phyloP scores from a whole-genome alignment of 768 basidiomycete genomes.

The Phanerochaete sordida region DNA sequence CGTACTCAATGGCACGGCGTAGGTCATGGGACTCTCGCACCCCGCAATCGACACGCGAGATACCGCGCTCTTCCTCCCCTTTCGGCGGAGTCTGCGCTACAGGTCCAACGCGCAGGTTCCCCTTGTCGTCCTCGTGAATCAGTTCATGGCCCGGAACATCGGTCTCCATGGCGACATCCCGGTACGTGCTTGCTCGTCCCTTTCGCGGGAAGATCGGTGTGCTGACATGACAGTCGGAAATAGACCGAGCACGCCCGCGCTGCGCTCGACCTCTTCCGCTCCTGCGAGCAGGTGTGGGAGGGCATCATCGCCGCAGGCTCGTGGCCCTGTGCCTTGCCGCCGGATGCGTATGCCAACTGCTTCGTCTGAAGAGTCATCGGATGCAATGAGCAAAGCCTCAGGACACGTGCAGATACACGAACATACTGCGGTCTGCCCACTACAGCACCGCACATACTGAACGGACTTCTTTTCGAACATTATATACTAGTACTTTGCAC shows the following conservation, averaged over 20 bases:
- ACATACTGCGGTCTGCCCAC: not conserved
- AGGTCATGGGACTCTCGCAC: slow-evolving; percentile 52
- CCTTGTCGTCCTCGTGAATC: slow-evolving; percentile 38
- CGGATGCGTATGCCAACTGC: slow-evolving; percentile 19
- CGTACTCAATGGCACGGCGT: not conserved
- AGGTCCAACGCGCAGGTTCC: slow-evolving; percentile 30
- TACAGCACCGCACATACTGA: no score
- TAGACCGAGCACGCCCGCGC: slow-evolving; percentile 48
- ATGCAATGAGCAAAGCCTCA: not conserved
- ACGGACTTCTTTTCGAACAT: not conserved
- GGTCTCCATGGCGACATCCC: slow-evolving; percentile 36
- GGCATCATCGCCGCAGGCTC: slow-evolving; percentile 36
- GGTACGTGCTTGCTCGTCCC: slow-evolving; percentile 29
- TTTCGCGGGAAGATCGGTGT: not conserved
- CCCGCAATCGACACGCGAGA: slow-evolving; percentile 53
- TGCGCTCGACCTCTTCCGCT: slow-evolving; percentile 50
- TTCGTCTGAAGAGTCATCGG: slow-evolving; percentile 13
- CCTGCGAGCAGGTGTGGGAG: slow-evolving; percentile 48
- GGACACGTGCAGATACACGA: not conserved
- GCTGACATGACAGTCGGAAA: slow-evolving; percentile 5
- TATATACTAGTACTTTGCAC: no score
- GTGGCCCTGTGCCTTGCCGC: slow-evolving; percentile 47
- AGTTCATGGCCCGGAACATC: slow-evolving; percentile 43
- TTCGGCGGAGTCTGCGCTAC: slow-evolving; percentile 40
- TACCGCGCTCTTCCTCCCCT: slow-evolving; percentile 47